phyloP scores from a whole-genome alignment of 345 rosid species.

The Sonneratia caseolaris region DNA sequence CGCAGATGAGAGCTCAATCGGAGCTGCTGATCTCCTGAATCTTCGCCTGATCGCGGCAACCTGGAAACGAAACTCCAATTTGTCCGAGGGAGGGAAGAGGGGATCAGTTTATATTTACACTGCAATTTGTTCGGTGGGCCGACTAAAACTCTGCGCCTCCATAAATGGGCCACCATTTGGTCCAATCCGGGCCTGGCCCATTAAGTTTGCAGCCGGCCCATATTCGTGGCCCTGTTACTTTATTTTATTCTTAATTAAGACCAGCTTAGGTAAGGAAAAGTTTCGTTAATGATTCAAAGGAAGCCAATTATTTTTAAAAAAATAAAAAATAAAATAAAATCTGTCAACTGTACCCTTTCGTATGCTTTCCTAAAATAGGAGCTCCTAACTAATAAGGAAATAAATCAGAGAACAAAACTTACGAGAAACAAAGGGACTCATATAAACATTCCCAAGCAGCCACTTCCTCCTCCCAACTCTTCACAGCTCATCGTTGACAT shows the following conservation, averaged over 20 bases:
- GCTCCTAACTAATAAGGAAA: background rate
- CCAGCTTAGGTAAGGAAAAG: too few species aligned
- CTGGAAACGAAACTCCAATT: background rate
- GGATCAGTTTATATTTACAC: too few species aligned
- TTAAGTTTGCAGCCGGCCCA: background rate
- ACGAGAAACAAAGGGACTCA: too few species aligned
- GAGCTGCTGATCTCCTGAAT: background rate
- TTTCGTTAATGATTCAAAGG: too few species aligned
- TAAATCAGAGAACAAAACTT: background rate
- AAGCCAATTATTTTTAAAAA: too few species aligned
- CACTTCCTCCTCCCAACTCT: background rate
- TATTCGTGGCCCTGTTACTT: background rate
- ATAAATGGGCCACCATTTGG: background rate
- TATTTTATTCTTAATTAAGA: too few species aligned
- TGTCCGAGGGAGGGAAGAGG: background rate
- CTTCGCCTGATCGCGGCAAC: background rate
- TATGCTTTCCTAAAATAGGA: background rate
- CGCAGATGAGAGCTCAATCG: background rate
- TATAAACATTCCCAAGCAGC: too few species aligned
- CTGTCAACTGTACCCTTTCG: background rate
- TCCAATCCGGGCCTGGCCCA: too few species aligned
- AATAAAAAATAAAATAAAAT: too few species aligned
- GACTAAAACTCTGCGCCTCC: background rate
- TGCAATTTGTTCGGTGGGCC: too few species aligned
- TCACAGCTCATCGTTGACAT: slow-evolving; percentile 38